Conservation (phyloP, 73 alveolate species). For the Durusdinium trenchii region DNA sequence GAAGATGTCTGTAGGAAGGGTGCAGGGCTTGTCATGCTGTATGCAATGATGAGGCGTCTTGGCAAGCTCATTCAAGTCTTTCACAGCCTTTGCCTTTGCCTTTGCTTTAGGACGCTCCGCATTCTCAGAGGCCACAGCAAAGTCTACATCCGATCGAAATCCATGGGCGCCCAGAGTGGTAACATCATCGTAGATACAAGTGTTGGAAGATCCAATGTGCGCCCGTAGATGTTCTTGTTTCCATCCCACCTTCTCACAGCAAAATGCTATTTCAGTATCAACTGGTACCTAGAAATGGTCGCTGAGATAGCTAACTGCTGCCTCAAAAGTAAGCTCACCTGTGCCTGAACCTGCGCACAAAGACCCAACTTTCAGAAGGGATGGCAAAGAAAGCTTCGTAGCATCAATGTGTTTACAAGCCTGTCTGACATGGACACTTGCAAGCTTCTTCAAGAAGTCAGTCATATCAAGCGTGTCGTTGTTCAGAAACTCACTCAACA, state of each 20-base stretch:
- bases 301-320: neutral
- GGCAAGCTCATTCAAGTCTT: too few relatives aligned
- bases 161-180: neutral
- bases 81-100: too few relatives aligned
- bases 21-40: neutral
- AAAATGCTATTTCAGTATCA: neutral
- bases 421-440: neutral
- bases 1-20: neutral
- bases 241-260: neutral
- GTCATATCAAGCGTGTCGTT: neutral
- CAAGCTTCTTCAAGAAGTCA: neutral
- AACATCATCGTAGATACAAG: neutral
- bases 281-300: neutral
- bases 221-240: neutral
- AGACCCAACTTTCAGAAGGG: neutral
- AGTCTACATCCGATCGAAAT: neutral
- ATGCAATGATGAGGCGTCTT: too few relatives aligned
- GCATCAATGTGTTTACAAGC: neutral
- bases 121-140: neutral
- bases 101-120: neutral
- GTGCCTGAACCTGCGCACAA: neutral
- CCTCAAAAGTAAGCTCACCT: neutral
- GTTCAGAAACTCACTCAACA: too few relatives aligned
- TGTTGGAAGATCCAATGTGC: neutral
- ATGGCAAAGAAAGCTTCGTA: neutral